These are phyloP conservation scores for Paraphoma chrysanthemicola DNA, from an alignment of 2,329 filamentous ascomycete species.

Conservation along the genomic window DNA sequence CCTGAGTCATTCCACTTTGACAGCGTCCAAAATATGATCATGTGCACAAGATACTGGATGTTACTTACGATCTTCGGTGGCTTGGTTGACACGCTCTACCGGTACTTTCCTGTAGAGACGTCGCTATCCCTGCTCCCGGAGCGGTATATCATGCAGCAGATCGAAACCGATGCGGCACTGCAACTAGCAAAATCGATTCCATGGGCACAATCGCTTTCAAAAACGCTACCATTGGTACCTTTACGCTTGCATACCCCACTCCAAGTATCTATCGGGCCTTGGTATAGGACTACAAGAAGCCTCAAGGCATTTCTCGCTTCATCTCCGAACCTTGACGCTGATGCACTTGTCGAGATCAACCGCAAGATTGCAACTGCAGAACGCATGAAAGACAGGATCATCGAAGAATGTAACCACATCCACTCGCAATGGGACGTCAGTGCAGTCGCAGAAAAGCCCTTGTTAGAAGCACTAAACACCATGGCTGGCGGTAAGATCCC, in stretches of 20 bases:
- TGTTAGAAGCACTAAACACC: conserved; percentile 28
- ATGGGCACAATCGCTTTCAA: conserved; percentile 28
- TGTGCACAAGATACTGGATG: conserved; percentile 38
- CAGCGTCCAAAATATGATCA: conserved; percentile 28
- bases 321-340: background rate
- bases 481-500: conserved; percentile 37
- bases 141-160: conserved; percentile 12
- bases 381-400: conserved; percentile 32
- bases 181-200: conserved; percentile 27
- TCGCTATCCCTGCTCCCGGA: conserved; percentile 25
- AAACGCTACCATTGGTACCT: conserved; percentile 31
- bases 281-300: conserved; percentile 28
- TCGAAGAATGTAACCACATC: conserved; percentile 28
- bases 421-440: conserved; percentile 32
- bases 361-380: conserved; percentile 15
- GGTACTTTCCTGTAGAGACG: conserved; percentile 26
- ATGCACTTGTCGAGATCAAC: background rate
- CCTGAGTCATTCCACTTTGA: conserved; percentile 26
- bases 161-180: conserved; percentile 28
- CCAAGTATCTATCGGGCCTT: conserved; percentile 33
- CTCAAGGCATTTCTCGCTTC: background rate
- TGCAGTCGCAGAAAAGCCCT: conserved; percentile 22
- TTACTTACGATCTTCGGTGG: conserved; percentile 31
- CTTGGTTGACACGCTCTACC: conserved; percentile 29
- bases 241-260: conserved; percentile 37